Conservation (phyloP, 106 monocot genomes). For the Cymbidium sinense region DNA sequence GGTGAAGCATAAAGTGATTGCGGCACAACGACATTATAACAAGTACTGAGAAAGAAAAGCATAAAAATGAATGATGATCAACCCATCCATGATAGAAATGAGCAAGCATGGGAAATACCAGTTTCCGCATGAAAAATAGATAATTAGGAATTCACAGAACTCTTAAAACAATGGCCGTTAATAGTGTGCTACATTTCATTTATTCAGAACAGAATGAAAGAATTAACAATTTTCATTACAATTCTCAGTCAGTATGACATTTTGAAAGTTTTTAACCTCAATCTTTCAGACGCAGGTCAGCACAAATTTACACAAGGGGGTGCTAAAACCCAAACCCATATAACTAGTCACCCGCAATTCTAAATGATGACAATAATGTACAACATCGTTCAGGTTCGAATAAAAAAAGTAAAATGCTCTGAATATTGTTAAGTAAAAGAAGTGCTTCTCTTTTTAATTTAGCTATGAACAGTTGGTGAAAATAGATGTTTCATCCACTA, state of each 20-base stretch:
- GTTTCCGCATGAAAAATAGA: too few species aligned
- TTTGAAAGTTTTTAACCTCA: neutral
- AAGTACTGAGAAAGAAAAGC: too few species aligned
- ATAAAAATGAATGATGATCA: neutral
- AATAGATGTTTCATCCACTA: constrained; percentile 12
- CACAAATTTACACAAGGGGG: constrained; percentile 1
- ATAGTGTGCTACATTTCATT: neutral
- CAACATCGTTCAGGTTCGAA: neutral
- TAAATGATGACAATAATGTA: neutral
- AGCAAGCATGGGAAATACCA: neutral
- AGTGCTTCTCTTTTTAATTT: neutral
- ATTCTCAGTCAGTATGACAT: constrained; percentile 5
- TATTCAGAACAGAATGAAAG: neutral
- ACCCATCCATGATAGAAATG: neutral
- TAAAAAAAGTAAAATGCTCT: neutral
- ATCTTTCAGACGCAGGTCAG: neutral
- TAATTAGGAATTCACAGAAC: neutral
- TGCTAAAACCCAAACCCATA: neutral
- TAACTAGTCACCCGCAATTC: neutral
- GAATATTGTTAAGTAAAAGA: neutral
- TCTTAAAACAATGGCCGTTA: neutral
- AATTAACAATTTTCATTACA: neutral
- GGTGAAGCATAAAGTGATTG: too few species aligned
- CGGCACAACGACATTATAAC: too few species aligned
- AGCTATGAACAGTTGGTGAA: constrained; percentile 2